These are phyloP conservation scores for Salix brachista DNA, from an alignment of 345 rosid genomes.

Conservation along the genomic window DNA sequence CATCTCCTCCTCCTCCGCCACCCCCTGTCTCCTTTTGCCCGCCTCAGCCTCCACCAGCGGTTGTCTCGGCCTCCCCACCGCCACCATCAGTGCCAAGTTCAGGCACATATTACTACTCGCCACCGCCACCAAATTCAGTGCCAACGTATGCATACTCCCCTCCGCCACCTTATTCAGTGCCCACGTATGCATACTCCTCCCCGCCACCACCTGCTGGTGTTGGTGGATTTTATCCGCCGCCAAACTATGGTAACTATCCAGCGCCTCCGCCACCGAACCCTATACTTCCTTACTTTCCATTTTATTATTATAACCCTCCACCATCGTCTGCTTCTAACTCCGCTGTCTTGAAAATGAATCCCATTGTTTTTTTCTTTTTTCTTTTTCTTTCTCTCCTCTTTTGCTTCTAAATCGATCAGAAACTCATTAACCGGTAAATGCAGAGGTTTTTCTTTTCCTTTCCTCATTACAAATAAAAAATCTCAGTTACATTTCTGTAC, in stretches of 20 bases:
- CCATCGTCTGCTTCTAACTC: conserved; percentile 8
- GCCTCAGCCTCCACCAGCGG: conserved; percentile 29
- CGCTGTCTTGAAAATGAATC: background rate
- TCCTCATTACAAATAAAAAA: background rate
- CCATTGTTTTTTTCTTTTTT: background rate
- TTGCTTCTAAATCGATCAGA: background rate
- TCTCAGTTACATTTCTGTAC: too few species aligned
- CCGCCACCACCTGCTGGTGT: conserved; percentile 18
- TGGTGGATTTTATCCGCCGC: conserved; percentile 20
- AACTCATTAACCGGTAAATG: background rate
- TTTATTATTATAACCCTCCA: conserved; percentile 21
- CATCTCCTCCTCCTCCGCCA: conserved; percentile 28
- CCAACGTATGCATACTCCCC: conserved; percentile 10
- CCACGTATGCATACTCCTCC: conserved; percentile 9
- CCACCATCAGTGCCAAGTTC: conserved; percentile 15
- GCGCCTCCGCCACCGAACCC: conserved; percentile 32
- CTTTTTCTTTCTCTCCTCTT: background rate
- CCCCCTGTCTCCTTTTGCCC: conserved; percentile 18
- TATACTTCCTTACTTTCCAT: conserved; percentile 23
- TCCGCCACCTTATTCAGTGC: conserved; percentile 8
- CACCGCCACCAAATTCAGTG: conserved; percentile 3
- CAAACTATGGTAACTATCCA: conserved; percentile 10
- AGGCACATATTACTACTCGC: conserved; percentile 6
- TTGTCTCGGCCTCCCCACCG: conserved; percentile 23
- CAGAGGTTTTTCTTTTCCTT: background rate